phyloP scores from a whole-genome alignment of 306 rosid genomes.

The Arachis hypogaea region DNA sequence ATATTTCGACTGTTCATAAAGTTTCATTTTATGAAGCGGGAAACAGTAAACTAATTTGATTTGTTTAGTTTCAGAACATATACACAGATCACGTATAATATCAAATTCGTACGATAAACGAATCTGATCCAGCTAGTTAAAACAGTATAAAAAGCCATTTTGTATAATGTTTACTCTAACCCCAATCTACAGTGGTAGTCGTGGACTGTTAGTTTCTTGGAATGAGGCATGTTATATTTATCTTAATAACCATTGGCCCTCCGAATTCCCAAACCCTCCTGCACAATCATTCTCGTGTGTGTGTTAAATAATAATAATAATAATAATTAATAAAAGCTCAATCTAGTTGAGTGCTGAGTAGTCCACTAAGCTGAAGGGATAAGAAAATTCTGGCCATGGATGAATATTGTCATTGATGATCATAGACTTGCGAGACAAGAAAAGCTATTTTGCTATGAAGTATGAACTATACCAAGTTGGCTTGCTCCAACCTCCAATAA shows the following conservation, averaged over 20 bases:
- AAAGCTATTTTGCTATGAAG: neutral
- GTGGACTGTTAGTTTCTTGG: neutral
- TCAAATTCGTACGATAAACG: no score
- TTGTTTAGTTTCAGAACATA: no score
- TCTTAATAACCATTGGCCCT: neutral
- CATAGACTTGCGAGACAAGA: neutral
- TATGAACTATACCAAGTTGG: neutral
- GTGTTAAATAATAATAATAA: no score
- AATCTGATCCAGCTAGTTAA: no score
- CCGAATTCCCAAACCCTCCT: neutral
- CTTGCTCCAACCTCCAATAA: constrained; percentile 29
- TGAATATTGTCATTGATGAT: neutral
- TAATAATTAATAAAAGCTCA: neutral
- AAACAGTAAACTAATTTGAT: no score
- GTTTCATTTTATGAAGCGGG: no score
- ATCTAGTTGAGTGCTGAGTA: neutral
- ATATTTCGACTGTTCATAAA: no score
- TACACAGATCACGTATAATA: no score
- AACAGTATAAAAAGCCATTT: no score
- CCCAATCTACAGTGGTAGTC: neutral
- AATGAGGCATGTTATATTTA: neutral
- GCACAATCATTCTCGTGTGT: neutral
- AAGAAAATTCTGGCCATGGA: neutral
- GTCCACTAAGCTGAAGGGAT: neutral
- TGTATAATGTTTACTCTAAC: no score